Conservation (phyloP, 305 asterid genomes). For the Solanum hybrid region DNA sequence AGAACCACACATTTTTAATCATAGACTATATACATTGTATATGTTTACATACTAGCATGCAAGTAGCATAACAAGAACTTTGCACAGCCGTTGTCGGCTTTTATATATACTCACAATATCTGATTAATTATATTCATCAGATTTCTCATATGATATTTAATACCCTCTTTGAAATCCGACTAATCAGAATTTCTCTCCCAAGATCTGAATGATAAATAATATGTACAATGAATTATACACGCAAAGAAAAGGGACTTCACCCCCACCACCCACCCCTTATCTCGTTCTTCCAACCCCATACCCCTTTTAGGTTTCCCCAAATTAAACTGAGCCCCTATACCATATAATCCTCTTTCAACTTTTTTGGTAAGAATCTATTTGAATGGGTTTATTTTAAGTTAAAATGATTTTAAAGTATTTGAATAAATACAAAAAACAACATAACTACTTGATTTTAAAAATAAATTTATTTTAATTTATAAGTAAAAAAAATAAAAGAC, state of each 20-base stretch:
- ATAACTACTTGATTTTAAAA: too few relatives aligned
- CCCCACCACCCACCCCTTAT: neutral
- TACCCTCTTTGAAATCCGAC: too few relatives aligned
- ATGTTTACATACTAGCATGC: neutral
- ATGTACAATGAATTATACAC: neutral
- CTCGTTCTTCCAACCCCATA: neutral
- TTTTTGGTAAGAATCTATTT: neutral
- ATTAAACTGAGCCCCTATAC: neutral
- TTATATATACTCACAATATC: neutral
- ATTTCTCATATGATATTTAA: neutral
- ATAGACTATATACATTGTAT: neutral
- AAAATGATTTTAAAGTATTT: too few relatives aligned
- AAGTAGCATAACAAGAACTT: neutral
- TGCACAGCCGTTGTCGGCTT: neutral
- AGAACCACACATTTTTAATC: neutral
- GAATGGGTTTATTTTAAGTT: neutral
- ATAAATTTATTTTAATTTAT: neutral
- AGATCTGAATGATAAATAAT: neutral
- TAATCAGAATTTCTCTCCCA: too few relatives aligned
- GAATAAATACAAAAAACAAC: too few relatives aligned
- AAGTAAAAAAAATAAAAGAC: accelerated
- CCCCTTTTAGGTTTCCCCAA: neutral
- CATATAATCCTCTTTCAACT: neutral
- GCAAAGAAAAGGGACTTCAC: neutral
- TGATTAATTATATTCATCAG: neutral